Conservation (phyloP, 371 early-diverging fungal species). For the Mortierella sp. region DNA sequence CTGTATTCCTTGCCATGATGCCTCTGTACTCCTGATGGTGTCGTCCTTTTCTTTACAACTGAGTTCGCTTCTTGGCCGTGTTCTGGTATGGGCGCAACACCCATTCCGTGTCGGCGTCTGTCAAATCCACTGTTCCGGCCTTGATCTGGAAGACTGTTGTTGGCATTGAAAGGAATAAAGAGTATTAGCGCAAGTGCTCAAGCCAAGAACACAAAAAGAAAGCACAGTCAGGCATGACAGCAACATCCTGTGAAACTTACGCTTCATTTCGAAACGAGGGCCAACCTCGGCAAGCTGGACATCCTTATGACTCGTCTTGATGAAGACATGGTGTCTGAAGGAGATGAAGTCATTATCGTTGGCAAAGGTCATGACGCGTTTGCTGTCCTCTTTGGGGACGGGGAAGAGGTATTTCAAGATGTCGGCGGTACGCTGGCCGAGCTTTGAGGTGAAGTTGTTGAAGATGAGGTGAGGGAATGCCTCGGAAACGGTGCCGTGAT, state of each 20-base stretch:
- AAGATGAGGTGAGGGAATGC: slow-evolving; percentile 97
- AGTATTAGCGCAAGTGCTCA: not conserved
- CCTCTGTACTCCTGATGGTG: not conserved
- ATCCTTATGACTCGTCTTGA: slow-evolving; percentile 87
- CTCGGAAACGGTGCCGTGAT: slow-evolving; percentile 96
- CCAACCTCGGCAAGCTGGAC: slow-evolving; percentile 97
- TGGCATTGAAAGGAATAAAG: not conserved
- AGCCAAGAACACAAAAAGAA: not conserved
- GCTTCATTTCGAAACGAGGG: slow-evolving; percentile 97
- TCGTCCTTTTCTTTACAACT: slow-evolving; percentile 63
- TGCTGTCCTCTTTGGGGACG: slow-evolving; percentile 96
- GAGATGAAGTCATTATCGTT: slow-evolving; percentile 98
- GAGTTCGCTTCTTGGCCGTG: slow-evolving; percentile 92
- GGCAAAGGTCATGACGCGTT: slow-evolving; percentile 96
- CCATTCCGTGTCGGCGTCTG: slow-evolving; percentile 98
- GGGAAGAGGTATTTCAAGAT: slow-evolving; percentile 97
- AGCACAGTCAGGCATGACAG: too few species aligned
- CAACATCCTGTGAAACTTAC: slow-evolving; percentile 60
- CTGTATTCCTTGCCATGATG: not conserved
- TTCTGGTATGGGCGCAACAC: slow-evolving; percentile 95
- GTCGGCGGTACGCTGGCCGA: slow-evolving; percentile 90
- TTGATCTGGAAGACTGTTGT: slow-evolving; percentile 91
- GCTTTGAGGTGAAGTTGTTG: slow-evolving; percentile 90
- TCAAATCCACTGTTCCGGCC: slow-evolving; percentile 94
- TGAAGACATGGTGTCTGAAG: slow-evolving; percentile 97